These are phyloP conservation scores for Fusarium mangiferae DNA, from an alignment of 2,329 filamentous ascomycete genomes.

Conservation along the genomic window DNA sequence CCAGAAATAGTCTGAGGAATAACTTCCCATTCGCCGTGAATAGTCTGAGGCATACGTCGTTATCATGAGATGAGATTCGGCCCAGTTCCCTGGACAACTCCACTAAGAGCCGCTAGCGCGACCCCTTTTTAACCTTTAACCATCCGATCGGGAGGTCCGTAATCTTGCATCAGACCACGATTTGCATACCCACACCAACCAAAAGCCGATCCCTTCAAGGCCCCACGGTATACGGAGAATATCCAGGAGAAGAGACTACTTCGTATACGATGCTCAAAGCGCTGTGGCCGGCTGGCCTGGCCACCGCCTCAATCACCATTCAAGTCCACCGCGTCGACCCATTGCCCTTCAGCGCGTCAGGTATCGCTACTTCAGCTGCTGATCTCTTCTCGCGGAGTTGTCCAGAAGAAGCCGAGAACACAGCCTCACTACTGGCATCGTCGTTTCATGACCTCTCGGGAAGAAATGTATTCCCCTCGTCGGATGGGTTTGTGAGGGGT, in stretches of 20 bases:
- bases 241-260: background rate
- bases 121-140: constrained; percentile 7
- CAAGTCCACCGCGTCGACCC: constrained; percentile 42
- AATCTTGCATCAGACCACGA: constrained; percentile 18
- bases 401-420: constrained; percentile 46
- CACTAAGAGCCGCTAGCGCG: constrained; percentile 1
- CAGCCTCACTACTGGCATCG: constrained; percentile 44
- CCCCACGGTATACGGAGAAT: background rate
- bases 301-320: constrained; percentile 41
- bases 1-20: too few relatives aligned
- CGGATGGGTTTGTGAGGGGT: constrained; percentile 56
- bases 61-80: constrained; percentile 5
- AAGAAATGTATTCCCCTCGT: constrained; percentile 45
- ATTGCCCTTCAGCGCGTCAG: constrained; percentile 37
- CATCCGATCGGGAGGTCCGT: constrained; percentile 20
- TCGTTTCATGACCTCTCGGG: constrained; percentile 38
- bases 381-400: constrained; percentile 48
- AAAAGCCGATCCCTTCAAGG: background rate
- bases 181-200: background rate
- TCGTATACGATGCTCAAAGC: background rate
- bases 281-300: constrained; percentile 28
- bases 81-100: background rate
- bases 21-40: background rate
- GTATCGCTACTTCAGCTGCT: constrained; percentile 41
- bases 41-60: background rate